Conservation (phyloP, 768 basidiomycete species). For the Serendipita sp. region DNA sequence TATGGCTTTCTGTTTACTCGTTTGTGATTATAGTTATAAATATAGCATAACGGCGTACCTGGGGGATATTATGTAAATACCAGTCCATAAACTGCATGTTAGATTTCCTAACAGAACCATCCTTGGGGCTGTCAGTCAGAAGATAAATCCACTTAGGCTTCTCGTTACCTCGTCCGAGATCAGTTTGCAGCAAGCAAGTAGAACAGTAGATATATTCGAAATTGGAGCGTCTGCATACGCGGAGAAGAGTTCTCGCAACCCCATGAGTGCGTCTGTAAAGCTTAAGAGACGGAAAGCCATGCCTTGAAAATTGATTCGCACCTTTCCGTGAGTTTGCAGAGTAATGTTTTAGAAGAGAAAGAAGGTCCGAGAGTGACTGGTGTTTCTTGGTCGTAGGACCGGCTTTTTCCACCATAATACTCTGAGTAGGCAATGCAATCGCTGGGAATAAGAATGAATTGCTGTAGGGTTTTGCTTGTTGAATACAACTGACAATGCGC, state of each 20-base stretch:
- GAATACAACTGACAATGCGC: constrained; percentile 54
- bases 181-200: constrained; percentile 48
- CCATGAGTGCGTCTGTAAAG: constrained; percentile 47
- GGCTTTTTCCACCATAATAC: constrained; percentile 44
- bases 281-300: neutral
- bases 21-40: neutral
- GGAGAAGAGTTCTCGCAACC: constrained; percentile 56
- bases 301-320: constrained; percentile 15
- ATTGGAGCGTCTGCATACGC: constrained; percentile 39
- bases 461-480: neutral
- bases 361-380: constrained; percentile 57
- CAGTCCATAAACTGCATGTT: constrained; percentile 53
- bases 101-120: constrained; percentile 58
- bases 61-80: constrained; percentile 48
- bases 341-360: constrained; percentile 70
- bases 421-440: constrained; percentile 78
- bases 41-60: constrained; percentile 21
- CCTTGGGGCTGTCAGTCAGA: constrained; percentile 29
- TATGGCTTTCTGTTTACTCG: constrained; percentile 38
- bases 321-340: constrained; percentile 63
- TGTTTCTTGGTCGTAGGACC: constrained; percentile 62
- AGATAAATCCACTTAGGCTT: neutral
- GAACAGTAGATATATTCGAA: constrained; percentile 33
- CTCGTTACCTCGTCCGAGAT: constrained; percentile 60
- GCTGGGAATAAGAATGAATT: constrained; percentile 27